Evolutionary conservation across 768 basidiomycete genomes (phyloP), one percentile per base, ranked within the genome.

Genomic region (Lentinula boryana): DNA sequence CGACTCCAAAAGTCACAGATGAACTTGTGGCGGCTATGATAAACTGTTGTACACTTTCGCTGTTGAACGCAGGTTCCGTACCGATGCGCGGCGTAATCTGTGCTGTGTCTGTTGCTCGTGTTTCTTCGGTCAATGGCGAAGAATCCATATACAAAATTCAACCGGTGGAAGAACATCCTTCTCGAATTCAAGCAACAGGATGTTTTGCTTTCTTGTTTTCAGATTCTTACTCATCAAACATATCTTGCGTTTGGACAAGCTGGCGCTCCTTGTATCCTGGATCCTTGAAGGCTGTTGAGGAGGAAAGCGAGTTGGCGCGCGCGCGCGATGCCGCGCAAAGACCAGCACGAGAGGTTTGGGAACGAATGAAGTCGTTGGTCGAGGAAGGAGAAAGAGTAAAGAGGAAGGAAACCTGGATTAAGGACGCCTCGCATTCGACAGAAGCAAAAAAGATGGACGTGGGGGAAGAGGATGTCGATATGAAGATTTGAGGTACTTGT

Each of bases 11-110:
- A n/a, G 5, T 21, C 32, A 73, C 73, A 35, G 75, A 80, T 31
- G 74, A 75, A 0, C 73, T 89, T 27, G 73, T 83, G 1, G 86
- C 90, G 0, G 80, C 87, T 2, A 75, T 85, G 70, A 82, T 91
- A 64, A 93, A 93, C 63, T 87, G 90, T 0, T 79, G 82, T 63
- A 83, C 82, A 5, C 73, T 90, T 0, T 86, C 91, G 0, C 74
- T 92, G 7, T 68, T 93, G 33, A 87, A 84, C 49, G 81, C 89
- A 0, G 82, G 84, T 0, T 89, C 88, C 1, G 72, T 93, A 0
- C 85, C 89, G 0, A 86, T 92, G 88, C 75, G 80, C 2, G 89
- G 89, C 1, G 82, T 88, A n/a, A 79, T 89, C 0, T 86, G 85
- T 56, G 90, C 91, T 4, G 80, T 87, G 2, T 74, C 87, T 0